Conservation (phyloP, 2,329 filamentous ascomycete genomes). For the Rhynchosporium secalis region DNA sequence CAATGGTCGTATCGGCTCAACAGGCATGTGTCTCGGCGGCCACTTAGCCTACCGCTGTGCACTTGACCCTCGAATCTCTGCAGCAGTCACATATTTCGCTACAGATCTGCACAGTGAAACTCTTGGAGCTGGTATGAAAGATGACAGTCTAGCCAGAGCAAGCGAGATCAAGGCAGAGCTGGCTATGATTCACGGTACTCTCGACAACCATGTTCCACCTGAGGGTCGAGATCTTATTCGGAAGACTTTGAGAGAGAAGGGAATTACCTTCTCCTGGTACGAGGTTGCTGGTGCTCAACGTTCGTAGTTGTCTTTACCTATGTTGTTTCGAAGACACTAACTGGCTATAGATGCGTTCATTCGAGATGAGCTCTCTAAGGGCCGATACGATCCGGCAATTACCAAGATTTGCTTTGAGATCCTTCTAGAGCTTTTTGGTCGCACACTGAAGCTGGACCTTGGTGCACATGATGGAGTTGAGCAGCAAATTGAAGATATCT, state of each 20-base stretch:
- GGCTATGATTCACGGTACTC: conserved; percentile 87
- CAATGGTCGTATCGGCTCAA: conserved; percentile 75
- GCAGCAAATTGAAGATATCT: conserved; percentile 70
- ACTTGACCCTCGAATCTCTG: conserved; percentile 74
- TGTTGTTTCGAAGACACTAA: not conserved
- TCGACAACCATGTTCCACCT: conserved; percentile 86
- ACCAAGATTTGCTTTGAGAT: conserved; percentile 90
- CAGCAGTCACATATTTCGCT: conserved; percentile 85
- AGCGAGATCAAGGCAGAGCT: conserved; percentile 74
- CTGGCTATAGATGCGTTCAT: conserved; percentile 73
- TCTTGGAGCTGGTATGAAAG: conserved; percentile 66
- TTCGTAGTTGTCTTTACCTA: conserved; percentile 43
- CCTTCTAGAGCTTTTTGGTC: conserved; percentile 79
- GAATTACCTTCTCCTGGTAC: conserved; percentile 76
- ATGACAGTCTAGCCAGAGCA: conserved; percentile 59
- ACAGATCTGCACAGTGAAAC: conserved; percentile 84
- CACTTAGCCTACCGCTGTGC: conserved; percentile 75
- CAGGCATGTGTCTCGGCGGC: conserved; percentile 91
- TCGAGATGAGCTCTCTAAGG: conserved; percentile 87
- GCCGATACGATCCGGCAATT: conserved; percentile 87
- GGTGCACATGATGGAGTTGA: conserved; percentile 64
- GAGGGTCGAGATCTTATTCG: conserved; percentile 81
- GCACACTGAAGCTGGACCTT: conserved; percentile 76
- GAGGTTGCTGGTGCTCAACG: conserved; percentile 91
- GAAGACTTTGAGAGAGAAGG: conserved; percentile 74